Percentiles rank a stretch among this genome's conserved stretches.
Evolutionary conservation across 352 stramenopile species (phyloP).

Genomic region (Albugo candida): DNA sequence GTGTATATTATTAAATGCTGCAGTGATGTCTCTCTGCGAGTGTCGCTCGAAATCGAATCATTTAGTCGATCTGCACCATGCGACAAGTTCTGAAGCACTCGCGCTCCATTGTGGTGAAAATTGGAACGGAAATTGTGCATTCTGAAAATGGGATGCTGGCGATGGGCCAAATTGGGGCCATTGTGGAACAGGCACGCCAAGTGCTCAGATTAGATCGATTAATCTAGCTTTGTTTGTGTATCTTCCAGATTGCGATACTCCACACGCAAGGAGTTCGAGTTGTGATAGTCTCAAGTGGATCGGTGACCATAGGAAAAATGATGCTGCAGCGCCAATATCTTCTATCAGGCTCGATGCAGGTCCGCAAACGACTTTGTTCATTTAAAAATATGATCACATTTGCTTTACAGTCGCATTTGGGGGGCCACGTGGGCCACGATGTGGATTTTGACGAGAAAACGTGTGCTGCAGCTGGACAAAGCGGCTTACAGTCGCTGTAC

Average conservation of each 20-base stretch:
- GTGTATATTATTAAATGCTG: too few relatives aligned
- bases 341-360: conserved; percentile 54
- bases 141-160: conserved; percentile 49
- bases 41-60: too few relatives aligned
- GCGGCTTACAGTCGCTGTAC: conserved; percentile 64
- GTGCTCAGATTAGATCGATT: not conserved
- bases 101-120: conserved; percentile 64
- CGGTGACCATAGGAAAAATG: conserved; percentile 60
- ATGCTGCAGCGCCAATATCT: conserved; percentile 64
- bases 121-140: conserved; percentile 73
- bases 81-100: conserved; percentile 6
- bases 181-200: conserved; percentile 42
- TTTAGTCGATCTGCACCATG: too few relatives aligned
- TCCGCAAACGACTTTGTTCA: not conserved
- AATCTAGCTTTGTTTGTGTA: not conserved
- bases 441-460: conserved; percentile 56
- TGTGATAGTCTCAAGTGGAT: conserved; percentile 69
- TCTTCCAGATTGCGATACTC: conserved; percentile 34
- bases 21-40: too few relatives aligned
- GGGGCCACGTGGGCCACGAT: conserved; percentile 24
- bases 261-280: conserved; percentile 70
- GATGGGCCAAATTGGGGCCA: conserved; percentile 71
- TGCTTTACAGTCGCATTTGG: conserved; percentile 35
- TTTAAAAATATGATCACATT: not conserved
- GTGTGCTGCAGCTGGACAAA: conserved; percentile 45